These are phyloP conservation scores for Hyaloscypha hepaticicola DNA, from an alignment of 495 filamentous ascomycete genomes.

Conservation along the genomic window DNA sequence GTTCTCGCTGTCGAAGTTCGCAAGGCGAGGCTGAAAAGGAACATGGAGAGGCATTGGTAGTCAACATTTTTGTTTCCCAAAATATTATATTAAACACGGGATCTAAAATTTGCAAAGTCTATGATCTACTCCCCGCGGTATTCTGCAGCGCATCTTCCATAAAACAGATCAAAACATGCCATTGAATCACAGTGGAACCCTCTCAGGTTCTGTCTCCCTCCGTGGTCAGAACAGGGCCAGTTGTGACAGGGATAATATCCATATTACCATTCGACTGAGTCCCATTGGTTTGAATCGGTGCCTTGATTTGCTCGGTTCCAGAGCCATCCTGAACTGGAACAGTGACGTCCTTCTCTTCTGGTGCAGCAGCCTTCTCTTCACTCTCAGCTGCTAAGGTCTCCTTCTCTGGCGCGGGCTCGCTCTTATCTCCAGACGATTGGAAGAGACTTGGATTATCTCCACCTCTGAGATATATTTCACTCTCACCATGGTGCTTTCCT, in stretches of 20 bases:
- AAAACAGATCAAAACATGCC: not conserved
- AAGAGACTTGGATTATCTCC: slow-evolving; percentile 25
- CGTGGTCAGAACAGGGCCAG: slow-evolving; percentile 1
- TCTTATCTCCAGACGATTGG: not conserved
- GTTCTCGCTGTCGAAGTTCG: not conserved
- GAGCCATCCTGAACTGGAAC: not conserved
- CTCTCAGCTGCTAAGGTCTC: not conserved
- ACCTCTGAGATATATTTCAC: slow-evolving; percentile 71
- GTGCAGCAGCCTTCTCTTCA: not conserved
- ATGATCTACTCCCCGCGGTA: not conserved
- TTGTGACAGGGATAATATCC: slow-evolving; percentile 1
- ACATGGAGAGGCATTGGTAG: not conserved
- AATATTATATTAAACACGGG: not conserved
- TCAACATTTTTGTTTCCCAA: not conserved
- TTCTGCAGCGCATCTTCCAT: not conserved
- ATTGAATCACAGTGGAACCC: not conserved
- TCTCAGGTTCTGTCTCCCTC: slow-evolving; percentile 6
- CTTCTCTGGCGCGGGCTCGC: not conserved
- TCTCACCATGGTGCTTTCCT: slow-evolving; percentile 79
- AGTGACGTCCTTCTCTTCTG: not conserved
- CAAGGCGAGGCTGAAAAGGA: not conserved
- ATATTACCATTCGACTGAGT: slow-evolving; percentile 14
- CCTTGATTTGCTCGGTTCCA: not conserved
- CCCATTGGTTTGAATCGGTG: not conserved
- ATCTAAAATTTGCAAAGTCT: not conserved